Evolutionary conservation across 805 yeast species (phyloP).

Genomic region (Wickerhamomyces strasburgensis): DNA sequence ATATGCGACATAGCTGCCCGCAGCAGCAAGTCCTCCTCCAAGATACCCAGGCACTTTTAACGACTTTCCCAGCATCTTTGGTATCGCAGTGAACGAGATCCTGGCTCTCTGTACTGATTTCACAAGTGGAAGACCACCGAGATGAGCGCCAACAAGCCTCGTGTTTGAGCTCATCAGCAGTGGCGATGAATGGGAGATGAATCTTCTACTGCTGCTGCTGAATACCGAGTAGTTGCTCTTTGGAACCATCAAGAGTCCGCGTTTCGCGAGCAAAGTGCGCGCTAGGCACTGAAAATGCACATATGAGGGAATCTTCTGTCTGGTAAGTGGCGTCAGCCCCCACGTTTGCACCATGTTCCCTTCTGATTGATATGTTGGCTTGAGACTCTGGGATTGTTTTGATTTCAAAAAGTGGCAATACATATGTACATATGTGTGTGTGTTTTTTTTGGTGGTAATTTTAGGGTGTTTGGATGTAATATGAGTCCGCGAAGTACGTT

Average conservation of each 20-base stretch:
- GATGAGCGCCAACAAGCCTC: too few relatives aligned
- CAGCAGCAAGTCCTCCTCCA: conserved; percentile 92
- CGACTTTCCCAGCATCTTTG: conserved; percentile 50
- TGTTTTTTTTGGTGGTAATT: neutral
- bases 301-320: neutral
- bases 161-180: too few relatives aligned
- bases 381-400: too few relatives aligned
- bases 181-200: neutral
- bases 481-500: too few relatives aligned
- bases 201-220: neutral
- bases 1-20: conserved; percentile 87
- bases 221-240: neutral
- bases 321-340: neutral
- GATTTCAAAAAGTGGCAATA: neutral
- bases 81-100: conserved; percentile 33
- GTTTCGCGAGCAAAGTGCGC: neutral
- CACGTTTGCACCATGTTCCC: neutral
- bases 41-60: conserved; percentile 70
- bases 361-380: too few relatives aligned
- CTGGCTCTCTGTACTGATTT: neutral
- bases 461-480: neutral
- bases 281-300: neutral
- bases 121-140: too few relatives aligned
- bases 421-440: neutral
- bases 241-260: neutral